Conservation (phyloP, 768 basidiomycete species). For the Tulasnella sp. region DNA sequence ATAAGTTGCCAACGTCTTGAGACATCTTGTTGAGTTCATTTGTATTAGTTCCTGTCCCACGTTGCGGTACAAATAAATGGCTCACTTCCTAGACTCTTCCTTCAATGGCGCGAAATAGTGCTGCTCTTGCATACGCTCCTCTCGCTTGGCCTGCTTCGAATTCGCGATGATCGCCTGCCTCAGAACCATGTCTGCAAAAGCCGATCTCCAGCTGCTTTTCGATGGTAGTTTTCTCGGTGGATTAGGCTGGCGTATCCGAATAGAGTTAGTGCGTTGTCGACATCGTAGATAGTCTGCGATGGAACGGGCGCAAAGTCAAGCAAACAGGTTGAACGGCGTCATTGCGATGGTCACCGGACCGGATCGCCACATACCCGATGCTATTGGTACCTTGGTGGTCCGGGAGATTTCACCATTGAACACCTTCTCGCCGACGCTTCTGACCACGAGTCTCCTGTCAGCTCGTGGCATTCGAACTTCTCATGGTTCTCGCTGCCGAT, state of each 20-base stretch:
- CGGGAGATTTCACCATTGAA: background rate
- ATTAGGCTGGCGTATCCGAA: no score
- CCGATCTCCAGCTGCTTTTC: no score
- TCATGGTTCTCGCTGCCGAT: background rate
- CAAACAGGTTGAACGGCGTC: background rate
- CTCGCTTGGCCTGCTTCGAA: background rate
- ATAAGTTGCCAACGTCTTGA: slow-evolving; percentile 44
- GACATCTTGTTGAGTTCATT: slow-evolving; percentile 33
- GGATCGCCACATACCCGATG: background rate
- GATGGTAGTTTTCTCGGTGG: no score
- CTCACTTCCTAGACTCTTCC: slow-evolving; percentile 23
- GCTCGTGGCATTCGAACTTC: background rate
- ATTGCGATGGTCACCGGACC: background rate
- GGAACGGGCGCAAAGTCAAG: background rate
- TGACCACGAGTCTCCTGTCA: background rate
- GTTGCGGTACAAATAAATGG: background rate
- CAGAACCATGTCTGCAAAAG: no score
- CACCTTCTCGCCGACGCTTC: background rate
- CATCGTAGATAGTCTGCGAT: no score
- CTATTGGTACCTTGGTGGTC: background rate
- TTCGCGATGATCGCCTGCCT: background rate
- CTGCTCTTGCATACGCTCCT: slow-evolving; percentile 19
- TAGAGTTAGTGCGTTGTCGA: no score
- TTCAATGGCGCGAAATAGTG: slow-evolving; percentile 38
- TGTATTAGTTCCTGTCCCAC: background rate